Conservation (phyloP, 352 stramenopile species). For the Phytophthora foliorum region DNA sequence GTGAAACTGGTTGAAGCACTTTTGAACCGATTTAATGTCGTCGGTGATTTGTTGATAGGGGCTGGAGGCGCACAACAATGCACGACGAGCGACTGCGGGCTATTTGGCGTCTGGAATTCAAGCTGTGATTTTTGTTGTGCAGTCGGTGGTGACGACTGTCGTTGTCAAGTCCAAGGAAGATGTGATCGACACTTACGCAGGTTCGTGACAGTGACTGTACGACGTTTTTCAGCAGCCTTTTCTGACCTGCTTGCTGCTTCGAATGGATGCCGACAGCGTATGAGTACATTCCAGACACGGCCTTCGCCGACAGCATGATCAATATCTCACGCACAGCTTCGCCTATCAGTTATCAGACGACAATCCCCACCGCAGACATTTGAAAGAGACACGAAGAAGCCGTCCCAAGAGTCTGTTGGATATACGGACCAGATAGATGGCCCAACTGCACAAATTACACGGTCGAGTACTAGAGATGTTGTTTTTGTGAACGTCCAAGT, state of each 20-base stretch:
- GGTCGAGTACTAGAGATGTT: slow-evolving; percentile 18
- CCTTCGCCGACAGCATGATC: slow-evolving; percentile 54
- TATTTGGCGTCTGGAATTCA: slow-evolving; percentile 64
- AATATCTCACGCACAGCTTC: slow-evolving; percentile 50
- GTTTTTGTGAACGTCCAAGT: slow-evolving; percentile 1
- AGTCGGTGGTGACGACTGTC: slow-evolving; percentile 65
- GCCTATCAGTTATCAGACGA: slow-evolving; percentile 68
- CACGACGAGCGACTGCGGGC: slow-evolving; percentile 41
- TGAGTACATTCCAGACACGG: slow-evolving; percentile 82
- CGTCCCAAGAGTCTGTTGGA: slow-evolving; percentile 3
- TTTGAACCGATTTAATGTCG: background rate
- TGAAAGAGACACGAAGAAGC: slow-evolving; percentile 28
- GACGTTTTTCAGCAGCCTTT: background rate
- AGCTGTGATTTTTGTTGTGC: slow-evolving; percentile 65
- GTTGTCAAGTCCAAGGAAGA: slow-evolving; percentile 85
- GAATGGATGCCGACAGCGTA: slow-evolving; percentile 54
- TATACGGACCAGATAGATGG: slow-evolving; percentile 6
- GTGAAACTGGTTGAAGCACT: slow-evolving; percentile 1
- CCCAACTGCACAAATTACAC: slow-evolving; percentile 14
- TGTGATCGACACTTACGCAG: slow-evolving; percentile 87
- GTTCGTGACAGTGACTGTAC: slow-evolving; percentile 37
- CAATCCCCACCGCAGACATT: slow-evolving; percentile 72
- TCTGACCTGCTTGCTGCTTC: background rate
- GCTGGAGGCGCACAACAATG: slow-evolving; percentile 50
- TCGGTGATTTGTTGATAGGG: slow-evolving; percentile 36